A percentile compares a stretch with the other conserved stretches of the same genome.
phyloP scores from a whole-genome alignment of 2,329 filamentous ascomycete species.

The Fusarium neocosmosporiellum region DNA sequence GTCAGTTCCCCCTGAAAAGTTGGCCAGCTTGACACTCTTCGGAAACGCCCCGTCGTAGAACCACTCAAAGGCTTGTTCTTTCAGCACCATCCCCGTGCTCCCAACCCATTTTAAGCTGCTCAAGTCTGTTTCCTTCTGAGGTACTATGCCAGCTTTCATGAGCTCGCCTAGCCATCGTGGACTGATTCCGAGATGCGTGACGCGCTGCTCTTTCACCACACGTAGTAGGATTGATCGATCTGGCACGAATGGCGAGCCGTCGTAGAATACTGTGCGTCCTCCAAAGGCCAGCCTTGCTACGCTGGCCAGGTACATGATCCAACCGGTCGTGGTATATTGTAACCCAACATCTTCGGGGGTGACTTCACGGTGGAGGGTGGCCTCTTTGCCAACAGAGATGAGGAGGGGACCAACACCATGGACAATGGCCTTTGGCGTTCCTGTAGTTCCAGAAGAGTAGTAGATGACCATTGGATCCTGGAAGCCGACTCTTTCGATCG shows the following conservation, averaged over 20 bases:
- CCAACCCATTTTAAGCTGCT: conserved; percentile 70
- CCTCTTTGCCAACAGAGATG: conserved; percentile 69
- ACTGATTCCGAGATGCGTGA: conserved; percentile 80
- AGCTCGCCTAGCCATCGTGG: conserved; percentile 83
- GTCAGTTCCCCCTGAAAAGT: conserved; percentile 83
- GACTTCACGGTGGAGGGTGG: conserved; percentile 59
- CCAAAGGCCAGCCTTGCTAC: conserved; percentile 71
- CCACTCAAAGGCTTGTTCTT: conserved; percentile 83
- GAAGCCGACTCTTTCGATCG: conserved; percentile 73
- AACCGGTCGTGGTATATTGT: conserved; percentile 77
- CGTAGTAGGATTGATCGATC: conserved; percentile 72
- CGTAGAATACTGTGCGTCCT: conserved; percentile 76
- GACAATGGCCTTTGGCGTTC: conserved; percentile 86
- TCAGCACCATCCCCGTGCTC: conserved; percentile 85
- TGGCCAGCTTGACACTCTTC: conserved; percentile 71
- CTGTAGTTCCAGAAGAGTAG: conserved; percentile 85
- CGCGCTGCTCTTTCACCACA: conserved; percentile 70
- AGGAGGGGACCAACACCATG: conserved; percentile 77
- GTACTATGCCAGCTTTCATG: conserved; percentile 70
- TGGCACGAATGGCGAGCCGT: conserved; percentile 83
- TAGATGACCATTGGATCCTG: conserved; percentile 81
- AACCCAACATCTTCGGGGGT: conserved; percentile 55
- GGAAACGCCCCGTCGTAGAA: conserved; percentile 79
- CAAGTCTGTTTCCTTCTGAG: conserved; percentile 72
- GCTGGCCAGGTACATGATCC: conserved; percentile 86